Conservation (phyloP, 768 basidiomycete genomes). For the Lactarius pseudohatsudake region DNA sequence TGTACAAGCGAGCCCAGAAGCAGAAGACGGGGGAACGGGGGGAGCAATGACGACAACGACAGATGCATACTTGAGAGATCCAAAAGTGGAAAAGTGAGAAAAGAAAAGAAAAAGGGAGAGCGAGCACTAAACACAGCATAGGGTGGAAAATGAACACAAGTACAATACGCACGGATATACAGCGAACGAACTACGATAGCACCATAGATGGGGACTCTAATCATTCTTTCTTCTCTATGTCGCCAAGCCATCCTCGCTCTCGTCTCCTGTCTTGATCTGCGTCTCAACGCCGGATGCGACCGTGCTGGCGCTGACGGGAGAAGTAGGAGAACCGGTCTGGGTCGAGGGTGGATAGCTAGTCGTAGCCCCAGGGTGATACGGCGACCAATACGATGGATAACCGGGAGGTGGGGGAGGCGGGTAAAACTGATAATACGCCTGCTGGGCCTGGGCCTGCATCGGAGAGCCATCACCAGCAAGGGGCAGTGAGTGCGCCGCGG, state of each 20-base stretch:
- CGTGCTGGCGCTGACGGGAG: conserved; percentile 26
- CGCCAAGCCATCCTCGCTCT: conserved; percentile 23
- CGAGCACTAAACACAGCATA: conserved; percentile 13
- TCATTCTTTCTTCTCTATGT: conserved; percentile 4
- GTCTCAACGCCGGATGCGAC: conserved; percentile 22
- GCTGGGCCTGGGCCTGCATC: conserved; percentile 17
- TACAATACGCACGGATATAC: conserved; percentile 20
- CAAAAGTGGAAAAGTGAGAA: not conserved
- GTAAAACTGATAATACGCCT: conserved; percentile 27
- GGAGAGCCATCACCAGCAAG: conserved; percentile 18
- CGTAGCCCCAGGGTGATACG: conserved; percentile 4
- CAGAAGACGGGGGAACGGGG: not conserved
- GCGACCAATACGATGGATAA: conserved; percentile 28
- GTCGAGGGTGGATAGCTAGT: conserved; percentile 20
- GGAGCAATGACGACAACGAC: not conserved
- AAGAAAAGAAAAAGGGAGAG: not conserved
- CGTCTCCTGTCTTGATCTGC: conserved; percentile 27
- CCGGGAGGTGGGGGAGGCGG: conserved; percentile 25
- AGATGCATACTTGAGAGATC: conserved; percentile 17
- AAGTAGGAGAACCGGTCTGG: conserved; percentile 22
- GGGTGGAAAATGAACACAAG: not conserved
- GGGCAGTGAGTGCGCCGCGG: conserved; percentile 5
- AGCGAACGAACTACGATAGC: not conserved
- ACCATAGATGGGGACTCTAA: not conserved
- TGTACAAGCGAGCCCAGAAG: conserved; percentile 22